Percentiles rank a stretch among this genome's conserved stretches.
phyloP scores from a whole-genome alignment of 1,284 basidiomycete species.

The Moesziomyces globuligerus region DNA sequence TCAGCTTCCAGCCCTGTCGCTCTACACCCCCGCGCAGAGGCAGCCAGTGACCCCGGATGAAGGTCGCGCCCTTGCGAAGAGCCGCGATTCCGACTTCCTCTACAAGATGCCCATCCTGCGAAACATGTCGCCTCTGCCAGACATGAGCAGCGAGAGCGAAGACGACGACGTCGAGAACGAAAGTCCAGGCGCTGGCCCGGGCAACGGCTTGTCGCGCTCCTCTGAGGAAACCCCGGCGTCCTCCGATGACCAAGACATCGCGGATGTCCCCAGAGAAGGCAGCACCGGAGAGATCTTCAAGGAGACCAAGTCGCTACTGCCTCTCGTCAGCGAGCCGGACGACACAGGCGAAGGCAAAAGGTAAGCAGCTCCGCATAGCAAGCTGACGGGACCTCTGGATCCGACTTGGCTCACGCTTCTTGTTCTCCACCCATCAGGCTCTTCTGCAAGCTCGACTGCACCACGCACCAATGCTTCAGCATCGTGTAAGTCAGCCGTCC shows the following conservation, averaged over 20 bases:
- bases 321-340: slow-evolving; percentile 8
- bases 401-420: too few species aligned
- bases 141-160: slow-evolving; percentile 45
- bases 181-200: not conserved
- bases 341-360: not conserved
- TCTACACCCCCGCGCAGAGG: not conserved
- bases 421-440: slow-evolving; percentile 5
- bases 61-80: not conserved
- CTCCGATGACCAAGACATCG: too few species aligned
- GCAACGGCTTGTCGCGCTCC: too few species aligned
- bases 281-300: slow-evolving; percentile 39
- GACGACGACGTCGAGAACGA: slow-evolving; percentile 6
- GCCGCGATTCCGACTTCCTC: slow-evolving; percentile 9
- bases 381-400: too few species aligned
- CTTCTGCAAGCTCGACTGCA: slow-evolving; percentile 34
- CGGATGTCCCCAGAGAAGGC: slow-evolving; percentile 21
- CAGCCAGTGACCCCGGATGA: not conserved
- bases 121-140: slow-evolving; percentile 33
- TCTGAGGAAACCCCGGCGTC: too few species aligned
- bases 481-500: slow-evolving; percentile 12
- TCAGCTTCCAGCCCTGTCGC: slow-evolving; percentile 8
- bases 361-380: slow-evolving; percentile 9
- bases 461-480: slow-evolving; percentile 46
- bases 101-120: slow-evolving; percentile 45
- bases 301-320: slow-evolving; percentile 9